Evolutionary conservation across 306 rosid species (phyloP).

Genomic region (Carpinus viminea): DNA sequence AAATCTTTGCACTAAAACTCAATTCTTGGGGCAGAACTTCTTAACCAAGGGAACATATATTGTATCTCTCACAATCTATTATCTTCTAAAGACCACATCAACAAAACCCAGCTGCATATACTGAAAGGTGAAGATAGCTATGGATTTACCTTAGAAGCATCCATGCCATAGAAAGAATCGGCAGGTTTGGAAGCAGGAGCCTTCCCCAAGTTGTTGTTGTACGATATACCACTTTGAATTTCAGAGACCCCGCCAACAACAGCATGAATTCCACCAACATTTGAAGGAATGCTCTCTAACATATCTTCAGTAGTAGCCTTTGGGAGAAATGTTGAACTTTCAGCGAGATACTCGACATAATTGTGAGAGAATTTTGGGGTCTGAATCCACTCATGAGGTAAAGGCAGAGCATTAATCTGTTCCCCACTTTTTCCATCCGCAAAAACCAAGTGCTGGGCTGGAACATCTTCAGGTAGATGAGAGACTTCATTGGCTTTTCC

Average conservation of each 20-base stretch:
- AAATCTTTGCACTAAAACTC: neutral
- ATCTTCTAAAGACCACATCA: neutral
- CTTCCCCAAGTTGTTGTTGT: conserved; percentile 39
- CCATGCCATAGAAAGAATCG: conserved; percentile 47
- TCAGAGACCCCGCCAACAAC: conserved; percentile 30
- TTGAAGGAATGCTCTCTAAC: conserved; percentile 43
- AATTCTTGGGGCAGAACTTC: neutral
- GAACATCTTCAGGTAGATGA: conserved; percentile 33
- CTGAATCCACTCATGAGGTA: conserved; percentile 42
- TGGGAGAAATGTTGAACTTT: conserved; percentile 47
- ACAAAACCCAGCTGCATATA: neutral
- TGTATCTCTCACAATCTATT: neutral
- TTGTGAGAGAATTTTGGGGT: conserved; percentile 43
- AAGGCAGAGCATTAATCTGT: conserved; percentile 22
- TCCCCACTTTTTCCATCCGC: conserved; percentile 36
- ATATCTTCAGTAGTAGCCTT: conserved; percentile 37
- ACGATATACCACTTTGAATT: conserved; percentile 35
- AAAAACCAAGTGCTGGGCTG: conserved; percentile 25
- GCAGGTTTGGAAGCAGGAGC: conserved; percentile 35
- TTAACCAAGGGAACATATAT: neutral
- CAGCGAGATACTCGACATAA: conserved; percentile 59
- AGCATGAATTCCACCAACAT: conserved; percentile 29
- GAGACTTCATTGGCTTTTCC: conserved; percentile 38
- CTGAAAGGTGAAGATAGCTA: neutral
- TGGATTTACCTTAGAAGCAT: conserved; percentile 46